Evolutionary conservation across 352 stramenopile species (phyloP).

Genomic region (Vaucheria bursata): DNA sequence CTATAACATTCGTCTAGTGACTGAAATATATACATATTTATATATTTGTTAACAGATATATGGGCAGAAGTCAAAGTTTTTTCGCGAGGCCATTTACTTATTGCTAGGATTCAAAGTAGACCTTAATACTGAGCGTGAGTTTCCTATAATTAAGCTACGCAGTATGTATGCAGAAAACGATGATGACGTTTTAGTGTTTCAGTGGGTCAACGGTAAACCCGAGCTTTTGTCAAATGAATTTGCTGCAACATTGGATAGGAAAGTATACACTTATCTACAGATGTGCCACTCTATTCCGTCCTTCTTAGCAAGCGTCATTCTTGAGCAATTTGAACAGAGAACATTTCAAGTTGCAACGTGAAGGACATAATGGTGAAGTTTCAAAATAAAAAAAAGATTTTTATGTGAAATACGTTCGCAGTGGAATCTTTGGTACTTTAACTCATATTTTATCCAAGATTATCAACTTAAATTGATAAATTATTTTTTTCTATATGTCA

Average conservation of each 20-base stretch:
- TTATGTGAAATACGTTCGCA: no score
- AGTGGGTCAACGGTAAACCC: conserved; percentile 64
- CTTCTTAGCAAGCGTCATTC: conserved; percentile 71
- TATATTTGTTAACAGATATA: no score
- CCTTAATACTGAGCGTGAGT: not conserved
- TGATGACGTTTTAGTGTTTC: conserved; percentile 69
- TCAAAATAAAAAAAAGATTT: no score
- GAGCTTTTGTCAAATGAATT: conserved; percentile 73
- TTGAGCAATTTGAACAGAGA: conserved; percentile 76
- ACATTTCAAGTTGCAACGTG: conserved; percentile 55
- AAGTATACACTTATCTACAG: conserved; percentile 60
- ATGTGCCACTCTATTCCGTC: conserved; percentile 73
- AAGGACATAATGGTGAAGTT: no score
- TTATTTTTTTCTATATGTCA: no score
- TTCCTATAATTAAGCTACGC: conserved; percentile 55
- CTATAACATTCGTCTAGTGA: no score
- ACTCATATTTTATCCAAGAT: no score
- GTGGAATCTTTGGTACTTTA: no score
- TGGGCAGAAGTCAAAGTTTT: conserved; percentile 15
- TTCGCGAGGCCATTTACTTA: not conserved
- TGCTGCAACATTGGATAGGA: conserved; percentile 57
- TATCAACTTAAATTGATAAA: no score
- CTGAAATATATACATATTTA: no score
- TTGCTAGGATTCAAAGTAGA: conserved; percentile 13
- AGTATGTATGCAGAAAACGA: conserved; percentile 71